Evolutionary conservation across 1,139 yeast genomes (phyloP), one percentile per base, ranked within the genome.

Genomic region (Yamadazyma diospyri): DNA sequence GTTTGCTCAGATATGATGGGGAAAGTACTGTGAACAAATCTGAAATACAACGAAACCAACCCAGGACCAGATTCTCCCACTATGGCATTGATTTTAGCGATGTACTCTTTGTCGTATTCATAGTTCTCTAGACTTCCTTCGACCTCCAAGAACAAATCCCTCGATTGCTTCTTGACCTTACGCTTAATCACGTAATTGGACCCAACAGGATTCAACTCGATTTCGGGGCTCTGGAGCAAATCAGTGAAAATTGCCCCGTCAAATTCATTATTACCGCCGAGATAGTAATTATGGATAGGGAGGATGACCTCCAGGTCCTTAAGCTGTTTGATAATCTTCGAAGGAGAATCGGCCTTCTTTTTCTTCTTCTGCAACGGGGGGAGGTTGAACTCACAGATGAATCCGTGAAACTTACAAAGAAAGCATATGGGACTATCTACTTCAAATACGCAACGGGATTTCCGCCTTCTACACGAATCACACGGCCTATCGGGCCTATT

Each of bases 281-380:
- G 19, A 18, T 33, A 30, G 18, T 36, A 42, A 21, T 4, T 12
- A 8, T 13, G 19, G 17, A 19, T 6, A 15, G 25, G 33, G 15
- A 8, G 13, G 6, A 9, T 11, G 18, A 17, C 17, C 4, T 6
- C 9, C 18, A 21, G 11, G 23, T 20, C 16, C 4, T 10, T 23
- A 18, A 18, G 6, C 8, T 16, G 34, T 16, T 13, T 20, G 32
- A 15, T 10, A 23, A 15, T 13, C 15, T n/a, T 11, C 10, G 16
- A 11, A 6, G 16, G 13, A 4, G 25, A 6, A 12, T 34, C 32
- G 20, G 25, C 19, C 23, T 34, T 33, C 29, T 37, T 35, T 22
- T 33, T 38, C 27, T 41, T 41, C 21, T 42, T 42, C 21, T 37
- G 41, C 17, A 41, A 29, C 1, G 47, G 45, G 12, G 47, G 47